Evolutionary conservation across 2,329 filamentous ascomycete species (phyloP).

Genomic region (Chalaropsis thielavioides): DNA sequence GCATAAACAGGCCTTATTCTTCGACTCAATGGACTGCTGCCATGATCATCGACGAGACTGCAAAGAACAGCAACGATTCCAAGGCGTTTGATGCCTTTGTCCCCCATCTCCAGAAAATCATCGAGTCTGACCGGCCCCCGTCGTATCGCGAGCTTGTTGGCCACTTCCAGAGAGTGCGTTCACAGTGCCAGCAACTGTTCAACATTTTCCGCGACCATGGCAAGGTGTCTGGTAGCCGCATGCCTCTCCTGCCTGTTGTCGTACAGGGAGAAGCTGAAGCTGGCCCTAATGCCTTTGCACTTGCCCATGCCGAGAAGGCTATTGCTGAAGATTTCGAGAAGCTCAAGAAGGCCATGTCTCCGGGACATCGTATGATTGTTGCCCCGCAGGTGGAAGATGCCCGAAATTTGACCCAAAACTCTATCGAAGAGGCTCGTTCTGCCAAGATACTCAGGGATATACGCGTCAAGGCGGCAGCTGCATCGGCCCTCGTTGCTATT

Average conservation of each 20-base stretch:
- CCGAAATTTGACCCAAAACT: conserved; percentile 50
- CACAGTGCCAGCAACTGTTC: conserved; percentile 79
- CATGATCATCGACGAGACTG: conserved; percentile 79
- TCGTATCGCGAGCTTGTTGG: conserved; percentile 85
- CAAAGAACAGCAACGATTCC: conserved; percentile 38
- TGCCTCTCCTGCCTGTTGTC: conserved; percentile 74
- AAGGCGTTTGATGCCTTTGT: conserved; percentile 42
- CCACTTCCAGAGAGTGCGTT: conserved; percentile 75
- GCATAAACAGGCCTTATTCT: conserved; percentile 58
- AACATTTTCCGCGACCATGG: conserved; percentile 86
- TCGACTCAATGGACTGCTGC: conserved; percentile 75
- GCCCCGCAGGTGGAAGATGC: conserved; percentile 67
- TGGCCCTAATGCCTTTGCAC: conserved; percentile 81
- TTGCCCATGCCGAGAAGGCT: conserved; percentile 76
- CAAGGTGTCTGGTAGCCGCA: conserved; percentile 57
- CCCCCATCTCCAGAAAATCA: conserved; percentile 53
- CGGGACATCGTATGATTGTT: conserved; percentile 74
- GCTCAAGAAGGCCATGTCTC: conserved; percentile 75
- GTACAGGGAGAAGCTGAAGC: conserved; percentile 89
- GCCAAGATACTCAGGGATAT: conserved; percentile 73
- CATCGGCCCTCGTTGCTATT: conserved; percentile 79
- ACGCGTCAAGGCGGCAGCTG: conserved; percentile 72
- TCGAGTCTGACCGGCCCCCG: conserved; percentile 66
- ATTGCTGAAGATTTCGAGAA: conserved; percentile 73
- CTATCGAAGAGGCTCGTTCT: conserved; percentile 64